Conservation (phyloP, 768 basidiomycete genomes). For the Kondoa subrosea region DNA sequence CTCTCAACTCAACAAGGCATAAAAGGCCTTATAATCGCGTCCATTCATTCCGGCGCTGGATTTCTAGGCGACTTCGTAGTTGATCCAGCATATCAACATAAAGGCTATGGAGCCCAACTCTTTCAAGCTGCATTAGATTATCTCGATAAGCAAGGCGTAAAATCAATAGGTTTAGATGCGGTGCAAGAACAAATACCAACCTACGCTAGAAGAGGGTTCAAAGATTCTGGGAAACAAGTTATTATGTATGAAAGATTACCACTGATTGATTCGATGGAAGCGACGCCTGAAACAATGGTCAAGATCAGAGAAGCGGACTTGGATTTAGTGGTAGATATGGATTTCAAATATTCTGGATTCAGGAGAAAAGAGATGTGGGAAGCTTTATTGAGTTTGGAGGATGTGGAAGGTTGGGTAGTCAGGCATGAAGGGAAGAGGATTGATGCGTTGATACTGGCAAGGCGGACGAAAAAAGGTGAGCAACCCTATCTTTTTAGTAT, state of each 20-base stretch:
- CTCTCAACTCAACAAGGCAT: neutral
- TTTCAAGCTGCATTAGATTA: neutral
- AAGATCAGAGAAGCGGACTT: neutral
- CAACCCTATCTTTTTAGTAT: neutral
- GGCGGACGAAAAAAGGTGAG: neutral
- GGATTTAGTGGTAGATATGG: neutral
- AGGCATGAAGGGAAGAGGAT: neutral
- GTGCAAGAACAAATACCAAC: neutral
- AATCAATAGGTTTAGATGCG: neutral
- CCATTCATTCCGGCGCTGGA: neutral
- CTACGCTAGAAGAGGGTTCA: neutral
- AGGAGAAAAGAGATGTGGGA: neutral
- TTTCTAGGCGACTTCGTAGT: neutral
- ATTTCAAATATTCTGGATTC: neutral
- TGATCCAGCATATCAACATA: neutral
- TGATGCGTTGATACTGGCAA: neutral
- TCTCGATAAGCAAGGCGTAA: neutral
- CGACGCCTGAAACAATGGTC: neutral
- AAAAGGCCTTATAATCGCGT: neutral
- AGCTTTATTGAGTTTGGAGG: neutral
- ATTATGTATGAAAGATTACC: neutral
- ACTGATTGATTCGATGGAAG: neutral
- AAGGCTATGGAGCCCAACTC: neutral
- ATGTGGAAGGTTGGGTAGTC: neutral
- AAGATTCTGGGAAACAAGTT: neutral